Conservation (phyloP, 257 asterid genomes). For the Penstemon barbatus region DNA sequence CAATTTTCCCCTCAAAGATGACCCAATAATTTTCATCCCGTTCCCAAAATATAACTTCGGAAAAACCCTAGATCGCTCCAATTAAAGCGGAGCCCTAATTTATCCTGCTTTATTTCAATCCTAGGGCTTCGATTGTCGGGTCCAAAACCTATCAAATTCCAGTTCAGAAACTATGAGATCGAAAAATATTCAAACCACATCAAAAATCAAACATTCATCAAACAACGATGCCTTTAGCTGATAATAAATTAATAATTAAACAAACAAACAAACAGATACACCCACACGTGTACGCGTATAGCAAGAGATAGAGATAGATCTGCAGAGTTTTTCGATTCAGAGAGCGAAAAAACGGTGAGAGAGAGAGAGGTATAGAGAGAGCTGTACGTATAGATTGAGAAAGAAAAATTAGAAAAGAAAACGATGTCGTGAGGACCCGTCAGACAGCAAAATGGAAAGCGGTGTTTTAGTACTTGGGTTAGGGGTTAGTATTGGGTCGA, state of each 20-base stretch:
- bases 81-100: constrained; percentile 19
- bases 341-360: constrained; percentile 31
- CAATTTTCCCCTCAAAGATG: constrained; percentile 17
- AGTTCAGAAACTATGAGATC: constrained; percentile 30
- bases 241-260: background rate
- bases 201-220: constrained; percentile 18
- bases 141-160: constrained; percentile 30
- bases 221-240: background rate
- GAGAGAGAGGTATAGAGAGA: constrained; percentile 19
- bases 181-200: constrained; percentile 15
- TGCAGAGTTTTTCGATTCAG: constrained; percentile 28
- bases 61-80: constrained; percentile 34
- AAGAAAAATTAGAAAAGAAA: constrained; percentile 5
- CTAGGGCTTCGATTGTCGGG: constrained; percentile 35
- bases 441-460: constrained; percentile 24
- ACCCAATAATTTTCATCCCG: background rate
- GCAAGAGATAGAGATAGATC: constrained; percentile 13
- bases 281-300: background rate
- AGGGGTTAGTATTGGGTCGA: background rate
- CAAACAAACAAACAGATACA: background rate
- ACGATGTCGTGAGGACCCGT: constrained; percentile 31
- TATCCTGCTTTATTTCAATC: constrained; percentile 13
- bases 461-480: constrained; percentile 20
- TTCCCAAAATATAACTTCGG: constrained; percentile 9
- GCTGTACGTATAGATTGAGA: constrained; percentile 23